A percentile compares a stretch with the other conserved stretches of the same genome.
These are phyloP conservation scores for Magnolia changhungtana DNA, from an alignment of 164 flowering plant genomes.

Conservation along the genomic window DNA sequence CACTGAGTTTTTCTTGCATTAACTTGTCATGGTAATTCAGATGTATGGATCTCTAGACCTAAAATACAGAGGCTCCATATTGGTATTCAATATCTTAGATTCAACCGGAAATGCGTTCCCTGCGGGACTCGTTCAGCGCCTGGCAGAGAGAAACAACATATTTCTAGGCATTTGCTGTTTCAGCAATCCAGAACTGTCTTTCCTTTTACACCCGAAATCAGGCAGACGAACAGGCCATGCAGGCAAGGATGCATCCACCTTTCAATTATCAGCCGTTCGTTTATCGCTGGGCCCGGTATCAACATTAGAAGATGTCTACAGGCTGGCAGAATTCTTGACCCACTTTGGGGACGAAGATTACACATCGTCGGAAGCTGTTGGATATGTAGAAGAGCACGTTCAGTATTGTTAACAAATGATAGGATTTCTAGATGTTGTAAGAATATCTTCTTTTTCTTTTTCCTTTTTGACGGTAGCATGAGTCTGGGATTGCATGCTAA, in stretches of 20 bases:
- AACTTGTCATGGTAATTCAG: slow-evolving; percentile 2
- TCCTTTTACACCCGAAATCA: background rate
- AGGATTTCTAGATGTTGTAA: no score
- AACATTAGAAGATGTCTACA: slow-evolving; percentile 6
- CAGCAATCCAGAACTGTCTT: background rate
- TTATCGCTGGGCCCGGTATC: slow-evolving; percentile 10
- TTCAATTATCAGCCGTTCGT: background rate
- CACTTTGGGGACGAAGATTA: slow-evolving; percentile 10
- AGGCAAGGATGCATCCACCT: background rate
- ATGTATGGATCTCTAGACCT: slow-evolving; percentile 8
- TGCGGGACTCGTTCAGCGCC: slow-evolving; percentile 5
- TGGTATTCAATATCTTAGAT: slow-evolving; percentile 13
- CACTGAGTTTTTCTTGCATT: background rate
- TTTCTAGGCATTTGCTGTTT: slow-evolving; percentile 4
- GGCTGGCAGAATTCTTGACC: slow-evolving; percentile 5
- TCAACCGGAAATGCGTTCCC: slow-evolving; percentile 10
- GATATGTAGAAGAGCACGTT: slow-evolving; percentile 6
- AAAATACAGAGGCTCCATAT: slow-evolving; percentile 9
- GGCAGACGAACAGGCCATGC: background rate
- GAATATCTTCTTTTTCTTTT: no score
- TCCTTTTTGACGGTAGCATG: background rate
- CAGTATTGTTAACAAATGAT: background rate
- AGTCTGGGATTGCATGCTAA: no score
- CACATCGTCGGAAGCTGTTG: slow-evolving; percentile 6
- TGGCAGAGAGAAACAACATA: slow-evolving; percentile 9